A percentile compares a stretch with the other conserved stretches of the same genome.
Evolutionary conservation across 306 rosid genomes (phyloP).

Genomic region (Medicago ruthenica): DNA sequence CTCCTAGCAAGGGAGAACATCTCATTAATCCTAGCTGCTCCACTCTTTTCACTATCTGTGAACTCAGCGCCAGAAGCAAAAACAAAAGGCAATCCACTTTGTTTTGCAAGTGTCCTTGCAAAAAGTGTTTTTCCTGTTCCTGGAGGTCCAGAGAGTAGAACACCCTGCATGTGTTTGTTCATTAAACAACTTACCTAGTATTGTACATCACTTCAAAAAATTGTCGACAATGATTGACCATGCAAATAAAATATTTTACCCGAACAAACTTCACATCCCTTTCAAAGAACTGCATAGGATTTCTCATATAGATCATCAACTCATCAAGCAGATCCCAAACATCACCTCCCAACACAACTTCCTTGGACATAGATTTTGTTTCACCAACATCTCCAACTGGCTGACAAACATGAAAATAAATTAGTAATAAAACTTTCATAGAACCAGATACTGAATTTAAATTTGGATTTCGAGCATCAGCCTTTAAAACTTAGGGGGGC

Average conservation of each 20-base stretch:
- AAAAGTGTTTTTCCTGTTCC: constrained; percentile 99
- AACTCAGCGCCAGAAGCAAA: constrained; percentile 99
- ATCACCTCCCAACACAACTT: constrained; percentile 95
- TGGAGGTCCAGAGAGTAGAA: constrained; percentile 98
- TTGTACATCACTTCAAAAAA: constrained; percentile 28
- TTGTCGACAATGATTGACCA: constrained; percentile 25
- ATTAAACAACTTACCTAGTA: constrained; percentile 38
- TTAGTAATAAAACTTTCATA: constrained; percentile 29
- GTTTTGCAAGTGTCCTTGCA: constrained; percentile 92
- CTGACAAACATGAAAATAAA: constrained; percentile 54
- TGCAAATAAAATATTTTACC: constrained; percentile 57
- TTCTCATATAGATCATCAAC: constrained; percentile 95
- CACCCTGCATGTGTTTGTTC: constrained; percentile 69
- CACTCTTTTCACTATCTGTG: constrained; percentile 96
- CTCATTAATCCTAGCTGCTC: constrained; percentile 87
- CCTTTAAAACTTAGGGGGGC: constrained; percentile 19
- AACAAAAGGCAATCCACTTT: constrained; percentile 94
- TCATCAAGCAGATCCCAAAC: constrained; percentile 99
- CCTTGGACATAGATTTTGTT: constrained; percentile 86
- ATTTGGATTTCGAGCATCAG: constrained; percentile 26
- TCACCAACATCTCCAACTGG: constrained; percentile 87
- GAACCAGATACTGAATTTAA: constrained; percentile 21
- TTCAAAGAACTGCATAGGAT: constrained; percentile 97
- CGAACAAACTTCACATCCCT: constrained; percentile 91
- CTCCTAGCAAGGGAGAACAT: constrained; percentile 93